Evolutionary conservation across 768 basidiomycete species (phyloP).

Genomic region (Calvatia gigantea): DNA sequence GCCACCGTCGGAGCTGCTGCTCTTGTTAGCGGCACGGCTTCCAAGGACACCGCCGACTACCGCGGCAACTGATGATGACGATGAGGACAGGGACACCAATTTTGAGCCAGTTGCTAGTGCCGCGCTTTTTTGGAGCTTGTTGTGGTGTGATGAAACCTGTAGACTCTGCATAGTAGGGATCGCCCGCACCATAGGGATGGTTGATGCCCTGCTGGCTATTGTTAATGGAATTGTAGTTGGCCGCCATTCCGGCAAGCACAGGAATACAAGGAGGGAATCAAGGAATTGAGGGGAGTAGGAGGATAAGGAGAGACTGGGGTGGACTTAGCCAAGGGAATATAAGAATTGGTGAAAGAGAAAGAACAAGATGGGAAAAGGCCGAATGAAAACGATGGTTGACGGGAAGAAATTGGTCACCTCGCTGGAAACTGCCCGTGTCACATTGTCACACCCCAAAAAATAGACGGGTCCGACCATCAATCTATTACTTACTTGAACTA

Average conservation of each 20-base stretch:
- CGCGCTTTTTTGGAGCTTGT: constrained; percentile 40
- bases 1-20: constrained; percentile 30
- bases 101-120: constrained; percentile 70
- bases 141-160: constrained; percentile 61
- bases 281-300: too few species aligned
- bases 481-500: too few species aligned
- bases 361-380: neutral
- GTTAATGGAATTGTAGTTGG: constrained; percentile 8
- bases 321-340: constrained; percentile 2
- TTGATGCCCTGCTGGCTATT: constrained; percentile 5
- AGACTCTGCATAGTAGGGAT: constrained; percentile 61
- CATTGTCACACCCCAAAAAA: neutral
- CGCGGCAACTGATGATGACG: constrained; percentile 59
- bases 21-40: constrained; percentile 45
- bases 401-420: neutral
- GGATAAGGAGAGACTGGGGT: constrained; percentile 8
- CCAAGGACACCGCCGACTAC: constrained; percentile 82
- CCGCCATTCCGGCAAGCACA: constrained; percentile 7
- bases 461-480: too few species aligned
- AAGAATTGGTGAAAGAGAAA: neutral
- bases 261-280: neutral
- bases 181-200: constrained; percentile 35
- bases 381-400: neutral
- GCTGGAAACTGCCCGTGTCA: neutral
- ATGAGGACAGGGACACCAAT: constrained; percentile 66